Evolutionary conservation across 2,329 filamentous ascomycete genomes (phyloP).

Genomic region (Thelonectria rubi): DNA sequence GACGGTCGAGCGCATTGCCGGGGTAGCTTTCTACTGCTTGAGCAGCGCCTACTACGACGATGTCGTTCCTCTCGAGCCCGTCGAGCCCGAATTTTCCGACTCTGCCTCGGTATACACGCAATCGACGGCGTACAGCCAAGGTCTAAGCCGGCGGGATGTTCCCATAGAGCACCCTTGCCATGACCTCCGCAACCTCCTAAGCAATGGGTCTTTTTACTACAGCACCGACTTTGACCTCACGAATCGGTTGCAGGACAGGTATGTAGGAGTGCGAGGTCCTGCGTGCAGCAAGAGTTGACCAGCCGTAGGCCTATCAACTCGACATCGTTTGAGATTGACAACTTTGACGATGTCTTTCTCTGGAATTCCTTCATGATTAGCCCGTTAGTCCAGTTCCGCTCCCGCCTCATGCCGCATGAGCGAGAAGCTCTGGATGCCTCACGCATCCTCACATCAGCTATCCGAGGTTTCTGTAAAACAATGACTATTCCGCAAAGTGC

Average conservation of each 20-base stretch:
- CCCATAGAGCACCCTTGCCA: constrained; percentile 87
- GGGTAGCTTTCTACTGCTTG: constrained; percentile 92
- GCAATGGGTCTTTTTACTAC: constrained; percentile 96
- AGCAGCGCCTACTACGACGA: constrained; percentile 89
- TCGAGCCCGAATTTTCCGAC: constrained; percentile 60
- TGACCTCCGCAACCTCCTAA: constrained; percentile 88
- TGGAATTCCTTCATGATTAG: constrained; percentile 99
- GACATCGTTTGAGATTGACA: constrained; percentile 87
- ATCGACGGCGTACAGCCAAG: constrained; percentile 49
- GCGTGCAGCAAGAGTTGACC: constrained; percentile 19
- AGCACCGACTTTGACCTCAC: constrained; percentile 98
- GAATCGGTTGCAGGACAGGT: constrained; percentile 90
- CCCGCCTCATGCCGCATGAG: constrained; percentile 78
- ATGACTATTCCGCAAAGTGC: constrained; percentile 82
- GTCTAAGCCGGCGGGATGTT: constrained; percentile 72
- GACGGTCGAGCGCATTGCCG: constrained; percentile 85
- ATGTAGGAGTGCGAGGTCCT: constrained; percentile 23
- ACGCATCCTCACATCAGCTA: constrained; percentile 89
- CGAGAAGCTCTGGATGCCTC: constrained; percentile 84
- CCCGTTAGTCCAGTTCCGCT: constrained; percentile 88
- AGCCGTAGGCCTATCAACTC: constrained; percentile 72
- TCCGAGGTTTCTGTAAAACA: constrained; percentile 89
- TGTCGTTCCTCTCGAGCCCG: constrained; percentile 65
- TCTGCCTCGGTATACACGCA: constrained; percentile 58
- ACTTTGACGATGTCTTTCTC: constrained; percentile 88